Evolutionary conservation across 2,329 filamentous ascomycete genomes (phyloP), one percentile per base, ranked within the genome.

Genomic region (Uncinocarpus reesii): DNA sequence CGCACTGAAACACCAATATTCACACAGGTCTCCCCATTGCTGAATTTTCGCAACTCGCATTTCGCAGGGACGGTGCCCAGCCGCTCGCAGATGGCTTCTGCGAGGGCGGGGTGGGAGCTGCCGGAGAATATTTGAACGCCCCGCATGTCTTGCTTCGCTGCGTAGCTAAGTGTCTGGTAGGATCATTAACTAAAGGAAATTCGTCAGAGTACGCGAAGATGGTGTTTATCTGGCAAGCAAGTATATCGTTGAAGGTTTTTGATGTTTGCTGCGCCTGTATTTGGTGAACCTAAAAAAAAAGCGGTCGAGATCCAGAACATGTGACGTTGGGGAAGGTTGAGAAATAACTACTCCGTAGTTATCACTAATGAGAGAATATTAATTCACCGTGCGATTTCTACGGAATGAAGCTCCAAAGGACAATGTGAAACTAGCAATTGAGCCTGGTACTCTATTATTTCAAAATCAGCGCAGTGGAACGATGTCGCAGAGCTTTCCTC

Each of bases 1-100:
- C 92, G 85, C 56, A 98, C 88, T 21, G 80, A 83, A 43, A 67
- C 68, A 31, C 78, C 76, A 59, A 84, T 81, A 60, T 80, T 77
- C 56, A 84, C 80, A 48, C 77, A 79, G 40, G 80, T 84, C 70
- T 84, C 80, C 54, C 80, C 80, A 66, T 83, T 83, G 66, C 75
- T 76, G 64, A 83, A 83, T 62, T 83, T 82, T 55, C 76, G 73
- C 55, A 83, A 68, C 52, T 78, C 74, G 54, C 77, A 80, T 53
- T 75, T 73, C 43, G 77, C 74, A 21, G 74, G 75, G 51, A 74
- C 71, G 55, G 75, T 76, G 37, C 80, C 80, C 55, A 84, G 69
- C 42, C 80, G 72, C 60, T 82, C 78, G 63, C 80, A 83, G 59
- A 84, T 81, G 48, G 75, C 72, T 54, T 83, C 78, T 57, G 79